Evolutionary conservation across 352 stramenopile species (phyloP), one percentile per base, ranked within the genome.

Genomic region (Blastocystis sp.): DNA sequence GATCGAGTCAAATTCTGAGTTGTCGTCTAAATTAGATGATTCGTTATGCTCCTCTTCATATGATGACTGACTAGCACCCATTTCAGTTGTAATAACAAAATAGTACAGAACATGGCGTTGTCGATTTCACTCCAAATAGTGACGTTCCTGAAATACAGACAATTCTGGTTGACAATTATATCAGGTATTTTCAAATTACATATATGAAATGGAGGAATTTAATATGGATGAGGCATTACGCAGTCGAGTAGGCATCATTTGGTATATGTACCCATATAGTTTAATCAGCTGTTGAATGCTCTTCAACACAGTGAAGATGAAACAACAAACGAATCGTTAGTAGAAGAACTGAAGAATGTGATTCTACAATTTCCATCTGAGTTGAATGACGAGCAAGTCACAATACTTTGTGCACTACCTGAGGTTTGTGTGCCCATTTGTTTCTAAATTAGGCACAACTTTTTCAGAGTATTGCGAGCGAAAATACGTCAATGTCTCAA

Each of bases 41-140:
- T 64, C 43, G 11, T 65, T 47, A 81, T 81, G 47, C 11, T 81
- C 70, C 18, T 81, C 70, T 24, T 81, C 70, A 53, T 81, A 81
- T 3, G 70, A 81, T n/a, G 70, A 81, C 50, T 81, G 70, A n/a
- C 39, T 64, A 65, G 70, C 70, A 63, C 70, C 70, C 70, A 81
- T 81, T 63, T 59, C 13, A 59, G 50, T 59, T n/a, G 13, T 59
- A n/a, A 59, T 59, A 59, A n/a, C 13, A 59, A 59, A 59, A 59
- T 59, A 59, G 50, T 34, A 34, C 30, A 34, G 30, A 34, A 34
- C 30, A 34, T 34, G 30, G 30, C 0, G 30, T 34, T 34, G 1
- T 34, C 30, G 30, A 34, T 34, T 34, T 34, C 30, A 34, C 30
- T 34, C 30, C 30, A 34, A 34, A 1, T 34, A 34, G 1, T 34